Evolutionary conservation across 2,329 filamentous ascomycete species (phyloP).

Genomic region (Monilinia vaccinii-corymbosi): DNA sequence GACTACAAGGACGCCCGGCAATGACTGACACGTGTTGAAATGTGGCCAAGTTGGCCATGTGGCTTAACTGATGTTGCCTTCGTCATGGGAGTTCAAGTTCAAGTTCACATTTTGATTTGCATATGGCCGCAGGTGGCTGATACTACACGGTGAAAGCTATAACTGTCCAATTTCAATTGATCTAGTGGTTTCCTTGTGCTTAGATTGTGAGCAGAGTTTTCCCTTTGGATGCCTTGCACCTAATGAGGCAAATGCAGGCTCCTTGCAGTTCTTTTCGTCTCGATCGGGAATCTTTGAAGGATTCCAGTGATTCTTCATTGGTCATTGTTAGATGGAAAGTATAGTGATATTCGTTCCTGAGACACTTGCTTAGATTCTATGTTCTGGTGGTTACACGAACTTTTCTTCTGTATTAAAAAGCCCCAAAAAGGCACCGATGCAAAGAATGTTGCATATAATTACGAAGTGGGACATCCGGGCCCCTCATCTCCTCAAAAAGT

Average conservation of each 20-base stretch:
- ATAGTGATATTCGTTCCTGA: neutral
- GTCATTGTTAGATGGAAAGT: no score
- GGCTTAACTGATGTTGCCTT: neutral
- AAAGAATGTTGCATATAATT: no score
- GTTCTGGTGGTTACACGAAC: no score
- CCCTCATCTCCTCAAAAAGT: no score
- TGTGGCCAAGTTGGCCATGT: neutral
- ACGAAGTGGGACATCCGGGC: no score
- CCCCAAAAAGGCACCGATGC: no score
- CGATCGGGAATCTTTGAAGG: neutral
- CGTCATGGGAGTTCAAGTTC: neutral
- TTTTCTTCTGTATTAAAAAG: no score
- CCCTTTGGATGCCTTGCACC: neutral
- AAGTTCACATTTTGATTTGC: neutral
- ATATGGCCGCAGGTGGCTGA: neutral
- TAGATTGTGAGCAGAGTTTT: neutral
- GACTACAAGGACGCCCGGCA: neutral
- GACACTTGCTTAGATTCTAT: neutral
- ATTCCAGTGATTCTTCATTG: no score
- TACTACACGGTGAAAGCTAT: neutral
- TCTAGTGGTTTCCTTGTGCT: neutral
- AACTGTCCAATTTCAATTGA: neutral
- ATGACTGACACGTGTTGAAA: neutral
- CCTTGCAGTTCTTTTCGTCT: neutral
- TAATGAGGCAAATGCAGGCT: neutral